A percentile compares a stretch with the other conserved stretches of the same genome.
Evolutionary conservation across 2,329 filamentous ascomycete genomes (phyloP).

Genomic region (Exserohilum turcica): DNA sequence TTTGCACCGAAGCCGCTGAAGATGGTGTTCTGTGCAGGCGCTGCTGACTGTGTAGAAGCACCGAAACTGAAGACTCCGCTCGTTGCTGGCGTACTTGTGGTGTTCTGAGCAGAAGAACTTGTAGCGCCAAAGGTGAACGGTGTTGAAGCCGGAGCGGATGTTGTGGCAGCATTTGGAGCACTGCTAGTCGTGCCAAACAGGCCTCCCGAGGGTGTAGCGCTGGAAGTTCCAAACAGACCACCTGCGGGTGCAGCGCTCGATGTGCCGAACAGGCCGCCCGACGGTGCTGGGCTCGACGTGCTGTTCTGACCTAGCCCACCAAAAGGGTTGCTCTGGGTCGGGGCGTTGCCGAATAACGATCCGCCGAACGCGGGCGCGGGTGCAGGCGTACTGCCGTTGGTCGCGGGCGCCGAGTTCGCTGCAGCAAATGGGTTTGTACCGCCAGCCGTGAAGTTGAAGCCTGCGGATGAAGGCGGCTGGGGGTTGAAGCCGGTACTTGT

Average conservation of each 20-base stretch:
- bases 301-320: constrained; percentile 26
- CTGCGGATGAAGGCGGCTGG: constrained; percentile 26
- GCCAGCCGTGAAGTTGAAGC: constrained; percentile 37
- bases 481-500: constrained; percentile 29
- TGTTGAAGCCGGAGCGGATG: constrained; percentile 21
- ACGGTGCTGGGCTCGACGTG: constrained; percentile 5
- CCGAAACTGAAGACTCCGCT: constrained; percentile 18
- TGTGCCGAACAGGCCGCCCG: constrained; percentile 21
- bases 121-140: constrained; percentile 24
- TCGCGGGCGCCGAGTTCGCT: constrained; percentile 20
- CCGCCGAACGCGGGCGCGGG: constrained; percentile 25
- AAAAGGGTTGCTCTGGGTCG: constrained; percentile 28
- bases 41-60: constrained; percentile 3
- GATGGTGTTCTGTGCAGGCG: constrained; percentile 10
- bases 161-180: constrained; percentile 18
- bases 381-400: constrained; percentile 27
- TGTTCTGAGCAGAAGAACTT: constrained; percentile 20
- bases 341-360: constrained; percentile 18
- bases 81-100: constrained; percentile 18
- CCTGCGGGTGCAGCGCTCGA: constrained; percentile 11
- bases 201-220: constrained; percentile 17
- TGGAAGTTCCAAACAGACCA: constrained; percentile 25
- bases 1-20: constrained; percentile 23
- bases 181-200: constrained; percentile 22
- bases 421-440: constrained; percentile 32